These are phyloP conservation scores for Rosa rugosa DNA, from an alignment of 306 rosid species.

Conservation along the genomic window DNA sequence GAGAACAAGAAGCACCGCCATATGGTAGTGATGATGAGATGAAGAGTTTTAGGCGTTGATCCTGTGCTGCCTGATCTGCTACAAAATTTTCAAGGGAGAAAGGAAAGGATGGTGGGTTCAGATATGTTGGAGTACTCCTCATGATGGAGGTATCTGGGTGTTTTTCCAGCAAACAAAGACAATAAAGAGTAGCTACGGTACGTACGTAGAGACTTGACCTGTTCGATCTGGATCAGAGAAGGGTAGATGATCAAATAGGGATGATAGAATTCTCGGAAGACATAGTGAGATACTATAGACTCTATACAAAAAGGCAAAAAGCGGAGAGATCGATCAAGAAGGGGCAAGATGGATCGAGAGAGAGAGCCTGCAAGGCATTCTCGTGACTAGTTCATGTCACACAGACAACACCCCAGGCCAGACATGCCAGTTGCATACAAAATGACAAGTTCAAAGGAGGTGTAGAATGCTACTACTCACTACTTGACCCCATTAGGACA, in stretches of 20 bases:
- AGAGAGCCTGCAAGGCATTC: slow-evolving; percentile 36
- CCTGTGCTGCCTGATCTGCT: slow-evolving; percentile 25
- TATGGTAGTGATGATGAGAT: slow-evolving; percentile 8
- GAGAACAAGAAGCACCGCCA: slow-evolving; percentile 35
- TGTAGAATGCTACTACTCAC: slow-evolving; percentile 53
- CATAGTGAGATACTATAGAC: background rate
- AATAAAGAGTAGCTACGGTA: no score
- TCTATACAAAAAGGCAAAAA: background rate
- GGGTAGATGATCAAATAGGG: background rate
- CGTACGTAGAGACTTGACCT: background rate
- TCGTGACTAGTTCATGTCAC: slow-evolving; percentile 47
- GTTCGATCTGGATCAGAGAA: background rate
- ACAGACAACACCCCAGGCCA: slow-evolving; percentile 27
- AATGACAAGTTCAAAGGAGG: slow-evolving; percentile 56
- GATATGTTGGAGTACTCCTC: slow-evolving; percentile 52
- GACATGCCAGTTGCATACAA: background rate
- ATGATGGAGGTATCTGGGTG: background rate
- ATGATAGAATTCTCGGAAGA: background rate
- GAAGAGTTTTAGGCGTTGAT: slow-evolving; percentile 36
- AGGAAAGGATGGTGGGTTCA: slow-evolving; percentile 45
- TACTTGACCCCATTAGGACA: slow-evolving; percentile 9
- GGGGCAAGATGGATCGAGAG: background rate
- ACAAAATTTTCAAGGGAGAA: slow-evolving; percentile 15
- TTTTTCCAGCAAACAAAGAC: background rate
- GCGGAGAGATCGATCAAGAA: slow-evolving; percentile 5